Evolutionary conservation across 306 rosid species (phyloP).

Genomic region (Morella rubra): DNA sequence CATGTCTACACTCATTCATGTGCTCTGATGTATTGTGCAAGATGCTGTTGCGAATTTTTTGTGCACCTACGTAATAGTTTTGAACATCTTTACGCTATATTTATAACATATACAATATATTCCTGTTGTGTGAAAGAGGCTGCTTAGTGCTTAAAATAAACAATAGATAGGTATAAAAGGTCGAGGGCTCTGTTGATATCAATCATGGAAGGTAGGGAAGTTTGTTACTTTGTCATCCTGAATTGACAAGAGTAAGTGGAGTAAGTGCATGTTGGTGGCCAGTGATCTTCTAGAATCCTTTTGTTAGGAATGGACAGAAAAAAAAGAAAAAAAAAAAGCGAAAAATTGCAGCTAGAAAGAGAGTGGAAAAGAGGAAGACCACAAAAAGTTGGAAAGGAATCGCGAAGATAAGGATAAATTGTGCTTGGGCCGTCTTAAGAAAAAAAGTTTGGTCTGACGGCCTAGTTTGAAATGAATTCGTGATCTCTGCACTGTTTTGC

Average conservation of each 20-base stretch:
- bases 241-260: conserved; percentile 55
- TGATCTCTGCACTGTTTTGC: not conserved
- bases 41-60: too few species aligned
- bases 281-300: conserved; percentile 50
- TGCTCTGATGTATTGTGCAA: too few species aligned
- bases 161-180: too few species aligned
- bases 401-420: conserved; percentile 8
- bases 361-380: conserved; percentile 32
- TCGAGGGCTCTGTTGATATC: not conserved
- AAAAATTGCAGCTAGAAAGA: conserved; percentile 23
- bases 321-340: not conserved
- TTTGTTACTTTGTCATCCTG: conserved; percentile 35
- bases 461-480: not conserved
- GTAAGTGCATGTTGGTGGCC: conserved; percentile 30
- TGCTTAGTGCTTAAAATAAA: too few species aligned
- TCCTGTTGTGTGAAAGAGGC: too few species aligned
- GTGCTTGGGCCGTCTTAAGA: conserved; percentile 11
- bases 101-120: too few species aligned
- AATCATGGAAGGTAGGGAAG: conserved; percentile 46
- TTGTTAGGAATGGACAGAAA: conserved; percentile 19
- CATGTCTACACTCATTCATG: too few species aligned
- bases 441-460: not conserved
- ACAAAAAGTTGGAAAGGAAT: conserved; percentile 20
- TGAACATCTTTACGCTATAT: too few species aligned
- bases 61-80: too few species aligned